Conservation (phyloP, 345 rosid genomes). For the Camelina sativa region DNA sequence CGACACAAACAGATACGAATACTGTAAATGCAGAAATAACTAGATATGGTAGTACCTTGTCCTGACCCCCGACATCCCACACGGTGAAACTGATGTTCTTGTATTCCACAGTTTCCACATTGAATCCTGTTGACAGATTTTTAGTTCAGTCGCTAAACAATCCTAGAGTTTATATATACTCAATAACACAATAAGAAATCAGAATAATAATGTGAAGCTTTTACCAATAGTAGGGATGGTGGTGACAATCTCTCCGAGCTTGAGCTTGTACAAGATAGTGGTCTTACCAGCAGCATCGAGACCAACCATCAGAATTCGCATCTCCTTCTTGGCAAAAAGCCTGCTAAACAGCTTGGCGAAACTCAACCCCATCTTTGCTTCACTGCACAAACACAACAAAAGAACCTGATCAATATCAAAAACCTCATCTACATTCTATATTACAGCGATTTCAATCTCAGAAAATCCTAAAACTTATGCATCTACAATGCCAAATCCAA, state of each 20-base stretch:
- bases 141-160: background rate
- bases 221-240: slow-evolving; percentile 81
- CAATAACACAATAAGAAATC: background rate
- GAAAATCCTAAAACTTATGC: background rate
- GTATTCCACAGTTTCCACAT: slow-evolving; percentile 88
- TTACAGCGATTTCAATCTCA: background rate
- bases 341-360: slow-evolving; percentile 72
- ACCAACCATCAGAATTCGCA: slow-evolving; percentile 89
- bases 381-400: slow-evolving; percentile 26
- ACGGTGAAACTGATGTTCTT: slow-evolving; percentile 94
- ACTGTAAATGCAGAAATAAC: too few species aligned
- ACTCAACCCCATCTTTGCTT: slow-evolving; percentile 58
- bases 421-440: background rate
- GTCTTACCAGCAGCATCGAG: slow-evolving; percentile 91
- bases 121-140: slow-evolving; percentile 43
- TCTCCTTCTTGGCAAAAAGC: slow-evolving; percentile 82
- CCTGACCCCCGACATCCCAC: slow-evolving; percentile 97
- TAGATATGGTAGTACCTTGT: slow-evolving; percentile 41
- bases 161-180: too few species aligned
- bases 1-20: too few species aligned
- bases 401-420: background rate
- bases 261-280: slow-evolving; percentile 79
- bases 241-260: slow-evolving; percentile 86
- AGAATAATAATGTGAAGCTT: slow-evolving; percentile 18
- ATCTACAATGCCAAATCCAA: background rate